Percentiles rank a stretch among this genome's conserved stretches.
Conservation (phyloP, 441 rosid genomes). For the Aquilaria agallochum region DNA sequence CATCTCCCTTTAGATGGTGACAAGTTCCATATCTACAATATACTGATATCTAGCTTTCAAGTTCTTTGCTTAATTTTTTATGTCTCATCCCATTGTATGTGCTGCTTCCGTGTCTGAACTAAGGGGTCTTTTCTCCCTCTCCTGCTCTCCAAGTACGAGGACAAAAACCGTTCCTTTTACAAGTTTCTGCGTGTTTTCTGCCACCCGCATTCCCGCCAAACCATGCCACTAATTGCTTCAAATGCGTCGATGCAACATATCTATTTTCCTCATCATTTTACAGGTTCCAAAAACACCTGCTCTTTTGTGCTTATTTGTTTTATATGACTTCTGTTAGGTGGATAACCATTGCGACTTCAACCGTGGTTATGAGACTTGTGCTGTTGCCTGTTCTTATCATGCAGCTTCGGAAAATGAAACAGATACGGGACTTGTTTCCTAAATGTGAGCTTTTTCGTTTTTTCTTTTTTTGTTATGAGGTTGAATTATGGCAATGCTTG, state of each 20-base stretch:
- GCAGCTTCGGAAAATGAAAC: constrained; percentile 57
- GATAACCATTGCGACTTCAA: constrained; percentile 71
- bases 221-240: too few species aligned
- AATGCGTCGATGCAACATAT: too few species aligned
- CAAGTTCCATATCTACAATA: not conserved
- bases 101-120: not conserved
- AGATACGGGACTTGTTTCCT: constrained; percentile 53
- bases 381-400: constrained; percentile 60
- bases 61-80: not conserved
- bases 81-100: not conserved
- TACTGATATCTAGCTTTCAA: not conserved
- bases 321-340: constrained; percentile 55
- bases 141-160: too few species aligned
- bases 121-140: too few species aligned
- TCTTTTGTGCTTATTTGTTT: constrained; percentile 10
- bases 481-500: not conserved
- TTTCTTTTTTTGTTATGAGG: not conserved
- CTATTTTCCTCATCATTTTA: too few species aligned
- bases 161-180: too few species aligned
- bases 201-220: too few species aligned
- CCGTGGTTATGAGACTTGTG: constrained; percentile 60
- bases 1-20: not conserved
- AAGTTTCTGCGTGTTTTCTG: too few species aligned
- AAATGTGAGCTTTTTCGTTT: constrained; percentile 45
- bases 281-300: too few species aligned